Conservation (phyloP, 768 basidiomycete genomes). For the Trametes meyenii region DNA sequence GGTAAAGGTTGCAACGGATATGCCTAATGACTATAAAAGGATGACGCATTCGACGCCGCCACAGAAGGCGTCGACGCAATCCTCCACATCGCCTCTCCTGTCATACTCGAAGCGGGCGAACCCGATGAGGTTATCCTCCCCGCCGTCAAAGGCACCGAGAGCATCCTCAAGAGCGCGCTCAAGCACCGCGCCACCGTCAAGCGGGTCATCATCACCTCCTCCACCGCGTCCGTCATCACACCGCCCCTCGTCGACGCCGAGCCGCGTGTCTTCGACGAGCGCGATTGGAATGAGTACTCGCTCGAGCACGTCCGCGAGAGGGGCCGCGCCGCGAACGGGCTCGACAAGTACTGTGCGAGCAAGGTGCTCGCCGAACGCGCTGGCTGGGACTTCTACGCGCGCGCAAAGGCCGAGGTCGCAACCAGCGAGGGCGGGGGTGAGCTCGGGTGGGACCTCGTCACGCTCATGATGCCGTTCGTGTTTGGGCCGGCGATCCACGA, state of each 20-base stretch:
- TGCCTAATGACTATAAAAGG: slow-evolving; percentile 7
- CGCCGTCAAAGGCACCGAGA: slow-evolving; percentile 69
- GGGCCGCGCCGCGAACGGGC: slow-evolving; percentile 44
- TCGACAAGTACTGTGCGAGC: slow-evolving; percentile 55
- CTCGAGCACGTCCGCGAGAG: slow-evolving; percentile 53
- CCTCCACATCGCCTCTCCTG: slow-evolving; percentile 41
- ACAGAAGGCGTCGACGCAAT: slow-evolving; percentile 50
- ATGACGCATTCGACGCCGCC: slow-evolving; percentile 46
- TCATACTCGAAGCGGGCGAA: slow-evolving; percentile 27
- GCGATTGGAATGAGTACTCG: slow-evolving; percentile 60
- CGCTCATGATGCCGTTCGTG: slow-evolving; percentile 41
- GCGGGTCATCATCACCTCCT: slow-evolving; percentile 71
- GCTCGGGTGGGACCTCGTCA: slow-evolving; percentile 37
- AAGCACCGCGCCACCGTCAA: slow-evolving; percentile 54
- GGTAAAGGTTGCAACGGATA: neutral
- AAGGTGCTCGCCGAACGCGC: slow-evolving; percentile 63
- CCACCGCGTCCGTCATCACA: slow-evolving; percentile 50
- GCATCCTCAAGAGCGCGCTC: slow-evolving; percentile 59
- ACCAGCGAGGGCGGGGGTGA: slow-evolving; percentile 1
- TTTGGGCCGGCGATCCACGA: slow-evolving; percentile 47
- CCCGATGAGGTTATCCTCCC: slow-evolving; percentile 59
- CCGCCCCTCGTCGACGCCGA: slow-evolving; percentile 1
- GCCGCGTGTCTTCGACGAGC: slow-evolving; percentile 43
- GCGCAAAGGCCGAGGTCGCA: neutral
- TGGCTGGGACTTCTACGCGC: slow-evolving; percentile 22